Evolutionary conservation across 225 moss, liverwort and hornwort species (phyloP), one percentile per base, ranked within the genome.

Genomic region (Sphagnum contortum): DNA sequence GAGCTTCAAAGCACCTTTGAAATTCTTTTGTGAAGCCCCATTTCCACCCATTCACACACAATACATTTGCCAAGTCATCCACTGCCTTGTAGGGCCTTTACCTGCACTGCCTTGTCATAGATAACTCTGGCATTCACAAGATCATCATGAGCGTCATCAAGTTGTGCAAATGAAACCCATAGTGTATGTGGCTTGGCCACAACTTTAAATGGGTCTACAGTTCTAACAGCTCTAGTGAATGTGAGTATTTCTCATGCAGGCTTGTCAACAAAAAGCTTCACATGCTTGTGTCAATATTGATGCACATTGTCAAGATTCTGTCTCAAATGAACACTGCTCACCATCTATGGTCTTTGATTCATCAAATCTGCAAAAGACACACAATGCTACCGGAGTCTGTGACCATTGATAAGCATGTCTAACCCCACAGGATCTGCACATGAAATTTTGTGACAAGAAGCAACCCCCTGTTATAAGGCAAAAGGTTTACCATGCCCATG

Each of bases 1-100:
- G 29, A 98, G 78, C 56, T 87, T 77, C 59, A 87, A 72, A 6
- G 92, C 92, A 77, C 81, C 92, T 70, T 91, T 91, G 59, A 90
- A 90, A 45, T 93, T 87, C 68, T 84, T 87, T 91, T 88, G 64
- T 88, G 79, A 64, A 98, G 90, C 70, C 90, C 88, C 90, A 92
- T 92, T 75, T 98, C 96, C n/a, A 88, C 92, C 96, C 96, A 98
- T 65, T 92, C 88, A 73, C 92, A 73, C 92, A 98, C 92, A 92
- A 98, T n/a, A 98, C 80, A 63, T 73, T 98, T 12, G 96, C 96
- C 56, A 98, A 83, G 79, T 98, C 92, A 71, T 98, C 96, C 45
- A 98, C 92, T 60, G 85, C 82, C 79, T 92, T 98, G 68, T 87
- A 98, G 6, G 29, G 29, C 29, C 29, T 83, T 78, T 9, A 91